Percentiles rank a stretch among this genome's conserved stretches.
phyloP scores from a whole-genome alignment of 2,329 filamentous ascomycete species.

The Tolypocladium album region DNA sequence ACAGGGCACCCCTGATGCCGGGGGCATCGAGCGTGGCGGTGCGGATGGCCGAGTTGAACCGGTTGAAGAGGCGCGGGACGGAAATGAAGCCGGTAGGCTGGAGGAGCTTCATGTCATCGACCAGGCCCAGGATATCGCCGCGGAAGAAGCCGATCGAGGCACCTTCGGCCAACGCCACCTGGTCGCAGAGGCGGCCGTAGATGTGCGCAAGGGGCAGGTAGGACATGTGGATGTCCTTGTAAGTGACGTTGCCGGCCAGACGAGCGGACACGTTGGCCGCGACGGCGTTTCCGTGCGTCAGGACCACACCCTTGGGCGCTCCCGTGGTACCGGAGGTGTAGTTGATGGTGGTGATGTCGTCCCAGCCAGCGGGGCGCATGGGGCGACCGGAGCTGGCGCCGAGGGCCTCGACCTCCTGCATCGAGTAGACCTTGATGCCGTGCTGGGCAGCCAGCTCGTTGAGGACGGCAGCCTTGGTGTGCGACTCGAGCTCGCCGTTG shows the following conservation, averaged over 20 bases:
- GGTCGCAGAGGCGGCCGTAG: conserved; percentile 77
- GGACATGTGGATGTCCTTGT: conserved; percentile 59
- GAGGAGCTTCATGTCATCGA: conserved; percentile 85
- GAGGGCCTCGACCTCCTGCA: conserved; percentile 71
- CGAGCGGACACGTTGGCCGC: conserved; percentile 57
- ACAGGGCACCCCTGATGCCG: conserved; percentile 72
- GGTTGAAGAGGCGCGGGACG: conserved; percentile 85
- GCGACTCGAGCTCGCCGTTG: conserved; percentile 62
- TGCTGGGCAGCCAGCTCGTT: conserved; percentile 62
- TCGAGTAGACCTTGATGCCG: conserved; percentile 69
- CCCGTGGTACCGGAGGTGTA: conserved; percentile 84
- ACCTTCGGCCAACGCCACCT: conserved; percentile 60
- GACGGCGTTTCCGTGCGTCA: conserved; percentile 74
- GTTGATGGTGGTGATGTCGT: conserved; percentile 81
- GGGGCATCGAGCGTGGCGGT: conserved; percentile 66
- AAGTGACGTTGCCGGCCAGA: conserved; percentile 36
- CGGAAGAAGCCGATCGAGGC: conserved; percentile 84
- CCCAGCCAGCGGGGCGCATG: conserved; percentile 58
- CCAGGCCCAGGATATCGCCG: conserved; percentile 73
- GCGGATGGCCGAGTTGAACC: conserved; percentile 76
- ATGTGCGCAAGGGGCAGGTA: conserved; percentile 95
- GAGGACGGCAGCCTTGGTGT: conserved; percentile 71
- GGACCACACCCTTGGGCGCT: conserved; percentile 69
- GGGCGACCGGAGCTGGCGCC: conserved; percentile 60
- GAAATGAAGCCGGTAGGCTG: conserved; percentile 76